A percentile compares a stretch with the other conserved stretches of the same genome.
These are phyloP conservation scores for Botrytis squamosa DNA, from an alignment of 2,329 filamentous ascomycete genomes.

Conservation along the genomic window DNA sequence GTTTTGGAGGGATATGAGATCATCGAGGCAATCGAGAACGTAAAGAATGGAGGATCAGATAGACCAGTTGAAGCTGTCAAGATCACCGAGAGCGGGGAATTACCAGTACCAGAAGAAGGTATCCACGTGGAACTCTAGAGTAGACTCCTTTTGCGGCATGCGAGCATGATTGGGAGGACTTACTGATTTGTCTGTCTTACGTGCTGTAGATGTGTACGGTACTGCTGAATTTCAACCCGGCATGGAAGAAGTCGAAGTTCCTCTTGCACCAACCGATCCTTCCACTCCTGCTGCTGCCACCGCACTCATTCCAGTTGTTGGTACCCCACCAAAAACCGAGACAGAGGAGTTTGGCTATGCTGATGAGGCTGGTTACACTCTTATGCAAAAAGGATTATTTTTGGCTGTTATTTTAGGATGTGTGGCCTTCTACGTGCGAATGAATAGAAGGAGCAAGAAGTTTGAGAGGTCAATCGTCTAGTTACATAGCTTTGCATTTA, in stretches of 20 bases:
- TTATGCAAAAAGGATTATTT: conserved; percentile 51
- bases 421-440: conserved; percentile 47
- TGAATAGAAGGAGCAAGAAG: conserved; percentile 40
- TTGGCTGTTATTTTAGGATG: conserved; percentile 50
- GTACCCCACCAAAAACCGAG: conserved; percentile 6
- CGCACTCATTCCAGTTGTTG: conserved; percentile 29
- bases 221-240: conserved; percentile 38
- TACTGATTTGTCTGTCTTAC: conserved; percentile 37
- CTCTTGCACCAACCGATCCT: conserved; percentile 24
- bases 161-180: conserved; percentile 29
- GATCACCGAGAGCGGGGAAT: conserved; percentile 81
- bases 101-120: conserved; percentile 85
- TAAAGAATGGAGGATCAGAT: conserved; percentile 63
- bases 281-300: conserved; percentile 21
- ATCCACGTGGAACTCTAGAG: conserved; percentile 84
- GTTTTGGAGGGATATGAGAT: conserved; percentile 83
- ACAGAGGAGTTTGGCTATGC: conserved; percentile 25
- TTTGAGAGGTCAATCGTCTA: conserved; percentile 37
- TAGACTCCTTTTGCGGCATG: conserved; percentile 31
- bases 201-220: conserved; percentile 36
- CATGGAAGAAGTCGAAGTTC: conserved; percentile 32
- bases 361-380: conserved; percentile 41
- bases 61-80: conserved; percentile 68
- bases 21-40: conserved; percentile 75
- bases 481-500: conserved; percentile 23